Conservation (phyloP, 2,329 filamentous ascomycete species). For the Pseudocercospora crystallina region DNA sequence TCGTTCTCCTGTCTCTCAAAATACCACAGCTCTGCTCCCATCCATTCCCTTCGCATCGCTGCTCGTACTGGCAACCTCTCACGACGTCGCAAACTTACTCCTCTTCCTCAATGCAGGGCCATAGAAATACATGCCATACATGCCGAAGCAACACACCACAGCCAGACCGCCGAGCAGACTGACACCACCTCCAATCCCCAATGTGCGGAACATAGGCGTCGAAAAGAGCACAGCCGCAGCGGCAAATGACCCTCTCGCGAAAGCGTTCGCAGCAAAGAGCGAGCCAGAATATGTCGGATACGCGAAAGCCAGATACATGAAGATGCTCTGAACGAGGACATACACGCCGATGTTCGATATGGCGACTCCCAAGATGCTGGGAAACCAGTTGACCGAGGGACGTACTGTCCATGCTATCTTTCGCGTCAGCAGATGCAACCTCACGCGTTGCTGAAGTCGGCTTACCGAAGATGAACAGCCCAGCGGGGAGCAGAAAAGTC, state of each 20-base stretch:
- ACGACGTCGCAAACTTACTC: slow-evolving; percentile 7
- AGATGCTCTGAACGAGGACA: slow-evolving; percentile 44
- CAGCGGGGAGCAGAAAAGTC: slow-evolving; percentile 10
- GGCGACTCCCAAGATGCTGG: slow-evolving; percentile 41
- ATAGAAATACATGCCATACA: slow-evolving; percentile 12
- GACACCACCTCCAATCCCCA: slow-evolving; percentile 13
- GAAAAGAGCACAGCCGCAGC: slow-evolving; percentile 9
- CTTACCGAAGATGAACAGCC: slow-evolving; percentile 10
- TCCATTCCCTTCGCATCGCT: too few relatives aligned
- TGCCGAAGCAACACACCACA: slow-evolving; percentile 3
- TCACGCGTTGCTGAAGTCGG: neutral
- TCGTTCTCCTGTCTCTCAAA: too few relatives aligned
- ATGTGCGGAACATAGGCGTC: slow-evolving; percentile 9
- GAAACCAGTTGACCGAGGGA: slow-evolving; percentile 39
- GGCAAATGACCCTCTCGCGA: slow-evolving; percentile 33
- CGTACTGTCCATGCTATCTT: slow-evolving; percentile 5
- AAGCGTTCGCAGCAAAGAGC: slow-evolving; percentile 62
- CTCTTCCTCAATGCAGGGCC: slow-evolving; percentile 1
- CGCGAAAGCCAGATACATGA: slow-evolving; percentile 40
- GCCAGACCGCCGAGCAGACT: slow-evolving; percentile 9
- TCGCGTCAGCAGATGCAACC: neutral
- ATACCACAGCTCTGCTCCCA: too few relatives aligned
- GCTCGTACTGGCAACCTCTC: too few relatives aligned
- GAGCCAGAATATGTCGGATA: slow-evolving; percentile 52
- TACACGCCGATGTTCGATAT: slow-evolving; percentile 41